Evolutionary conservation across 345 rosid genomes (phyloP), one percentile per base, ranked within the genome.

Genomic region (Aquilaria sinensis): DNA sequence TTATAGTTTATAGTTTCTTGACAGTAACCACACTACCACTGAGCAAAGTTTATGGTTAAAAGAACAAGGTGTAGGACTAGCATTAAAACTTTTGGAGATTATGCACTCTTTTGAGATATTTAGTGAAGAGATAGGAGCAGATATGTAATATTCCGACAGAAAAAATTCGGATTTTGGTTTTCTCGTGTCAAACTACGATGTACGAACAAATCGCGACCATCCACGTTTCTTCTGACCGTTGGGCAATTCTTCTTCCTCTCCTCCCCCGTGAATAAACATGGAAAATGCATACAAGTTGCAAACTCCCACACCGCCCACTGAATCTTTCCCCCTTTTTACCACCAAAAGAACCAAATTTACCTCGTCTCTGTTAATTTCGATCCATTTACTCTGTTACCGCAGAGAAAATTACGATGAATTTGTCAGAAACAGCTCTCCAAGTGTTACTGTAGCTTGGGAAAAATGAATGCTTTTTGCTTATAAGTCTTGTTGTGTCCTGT

Each of bases 211-310:
- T 16, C 23, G 23, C 23, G 23, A 16, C 23, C 43, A 6, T 14
- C 13, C 65, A 30, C 57, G 41, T 55, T 30, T 30, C 9, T 49
- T 56, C 45, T 51, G 66, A 70, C 74, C 74, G 70, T 71, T 65
- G 62, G 61, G 41, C 31, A 7, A 9, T 16, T 16, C 23, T 16
- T 16, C 50, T 54, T 54, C 32, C 13, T 31, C 50, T 45, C 51
- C 31, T 30, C 10, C 12, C 37, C 31, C 58, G 47, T 31, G n/a
- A 53, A 15, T 51, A 62, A 12, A 34, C 31, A 5, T 16, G 23
- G 23, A 16, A 16, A 16, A 16, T 16, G 23, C 23, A 0, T 16
- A 16, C 23, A 16, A 16, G 23, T 32, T 33, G 5, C 55, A 16
- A 55, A 30, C 15, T 47, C 52, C 64, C 65, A 45, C 46, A 33